Base-by-base conservation (phyloP, 2,329 filamentous ascomycete genomes). In the Dothistroma septosporum region DNA sequence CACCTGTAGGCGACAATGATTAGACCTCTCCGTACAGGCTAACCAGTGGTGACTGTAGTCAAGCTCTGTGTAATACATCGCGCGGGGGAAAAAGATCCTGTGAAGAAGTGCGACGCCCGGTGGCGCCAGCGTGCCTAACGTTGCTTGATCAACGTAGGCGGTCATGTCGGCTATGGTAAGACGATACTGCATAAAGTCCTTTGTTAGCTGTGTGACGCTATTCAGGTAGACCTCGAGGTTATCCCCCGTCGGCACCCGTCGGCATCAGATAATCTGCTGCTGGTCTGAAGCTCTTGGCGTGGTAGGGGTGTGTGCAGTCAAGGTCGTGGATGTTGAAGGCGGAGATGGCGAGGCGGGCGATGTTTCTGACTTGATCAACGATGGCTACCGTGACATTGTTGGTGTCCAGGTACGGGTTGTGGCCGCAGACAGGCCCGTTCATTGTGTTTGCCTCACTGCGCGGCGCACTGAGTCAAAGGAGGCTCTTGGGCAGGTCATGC, bases 201-300 rank as follows among this genome's bases (percentile, higher is more conserved):
- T 35, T 4, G 31, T 35, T 11, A 53, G 50, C 24, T 53, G 28
- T 11, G 14, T 35, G 11, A 32, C 35, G 24, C 28, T n/a, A n/a
- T 53, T 28, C 11, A 53, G 50, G 24, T 53, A 53, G 2, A 31
- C 31, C 50, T 35, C 50, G 50, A 53, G 31, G n/a, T 12, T 32
- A 14, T 3, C 28, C 10, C 50, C 31, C 1, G 24, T 14, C 16
- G 24, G 16, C 28, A 4, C 50, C 31, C 1, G 24, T 14, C 16
- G 24, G 24, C 16, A 11, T 32, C 19, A 53, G 28, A n/a, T 53
- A 53, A 35, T 33, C 28, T n/a, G 50, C 10, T 32, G 2, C 24
- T 21, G 50, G n/a, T 53, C 33, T 53, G 6, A 53, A 53, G n/a
- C 24, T n/a, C 31, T 53, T 53, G n/a, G 50, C 50, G 12, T 53